Conservation (phyloP, 1,284 basidiomycete genomes). For the Trametes hirsuta region DNA sequence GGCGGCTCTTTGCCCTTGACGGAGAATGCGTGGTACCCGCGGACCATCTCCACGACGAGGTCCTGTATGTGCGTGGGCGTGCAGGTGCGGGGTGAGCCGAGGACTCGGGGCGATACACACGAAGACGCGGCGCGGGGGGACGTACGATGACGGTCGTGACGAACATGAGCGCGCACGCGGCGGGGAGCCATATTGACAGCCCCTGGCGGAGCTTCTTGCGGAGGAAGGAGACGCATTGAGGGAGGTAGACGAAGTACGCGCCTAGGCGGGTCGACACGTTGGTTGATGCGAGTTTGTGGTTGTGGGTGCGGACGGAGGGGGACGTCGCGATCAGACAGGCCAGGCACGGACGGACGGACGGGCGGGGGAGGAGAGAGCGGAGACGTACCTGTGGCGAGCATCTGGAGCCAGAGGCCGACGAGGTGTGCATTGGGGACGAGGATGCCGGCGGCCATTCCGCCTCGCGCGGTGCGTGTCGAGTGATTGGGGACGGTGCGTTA, state of each 20-base stretch:
- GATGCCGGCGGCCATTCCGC: neutral
- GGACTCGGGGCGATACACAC: no score
- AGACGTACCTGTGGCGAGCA: conserved; percentile 6
- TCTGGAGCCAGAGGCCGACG: conserved; percentile 9
- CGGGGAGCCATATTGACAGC: conserved; percentile 5
- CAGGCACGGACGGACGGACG: no score
- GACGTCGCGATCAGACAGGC: no score
- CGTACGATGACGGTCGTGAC: neutral
- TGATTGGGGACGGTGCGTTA: no score
- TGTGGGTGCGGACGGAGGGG: neutral
- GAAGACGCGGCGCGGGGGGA: neutral
- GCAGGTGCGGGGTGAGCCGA: no score
- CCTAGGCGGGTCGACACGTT: neutral
- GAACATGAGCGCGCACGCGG: conserved; percentile 8
- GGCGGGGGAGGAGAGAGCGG: no score
- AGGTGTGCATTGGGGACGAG: conserved; percentile 3
- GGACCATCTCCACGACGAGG: conserved; percentile 1
- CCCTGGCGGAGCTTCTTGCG: conserved; percentile 4
- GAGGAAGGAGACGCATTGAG: conserved; percentile 4
- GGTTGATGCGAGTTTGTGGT: neutral
- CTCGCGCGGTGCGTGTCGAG: no score
- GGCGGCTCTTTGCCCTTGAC: neutral
- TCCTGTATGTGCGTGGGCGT: no score
- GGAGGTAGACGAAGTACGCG: conserved; percentile 9
- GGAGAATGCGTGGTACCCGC: conserved; percentile 6